Evolutionary conservation across 2,329 filamentous ascomycete species (phyloP), one percentile per base, ranked within the genome.

Genomic region (Chaetomiaceae sp.): DNA sequence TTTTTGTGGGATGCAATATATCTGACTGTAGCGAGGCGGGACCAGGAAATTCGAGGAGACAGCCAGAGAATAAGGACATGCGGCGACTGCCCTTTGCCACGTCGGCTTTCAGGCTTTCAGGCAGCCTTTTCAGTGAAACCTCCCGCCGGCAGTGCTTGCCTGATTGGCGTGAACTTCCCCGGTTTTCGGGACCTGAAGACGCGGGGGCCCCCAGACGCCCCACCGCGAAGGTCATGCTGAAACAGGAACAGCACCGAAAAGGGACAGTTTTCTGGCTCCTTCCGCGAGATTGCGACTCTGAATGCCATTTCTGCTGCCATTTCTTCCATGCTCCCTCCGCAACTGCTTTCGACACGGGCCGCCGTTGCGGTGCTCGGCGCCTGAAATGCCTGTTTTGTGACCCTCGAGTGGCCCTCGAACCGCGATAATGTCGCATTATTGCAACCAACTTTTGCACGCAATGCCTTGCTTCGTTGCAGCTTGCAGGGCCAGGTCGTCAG

Each of bases 211-310:
- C n/a, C n/a, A n/a, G n/a, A n/a, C n/a, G 19, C 42, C 48, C 51
- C 54, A 51, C 53, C 37, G 12, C 12, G 35, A 33, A 13, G 38
- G 23, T 31, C 50, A 45, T 47, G 41, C 33, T 45, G 48, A 43
- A 51, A 50, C 42, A 20, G 17, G 33, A 40, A 48, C 54, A 43
- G 27, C n/a, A 42, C 58, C 55, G 21, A 57, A 60, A 57, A 33
- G 44, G 55, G 58, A 55, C 48, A 54, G 8, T 13, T 40, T 43
- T 23, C 27, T 41, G 31, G 14, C 25, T 48, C 48, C 50, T 46
- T 60, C 58, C 58, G 58, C 43, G 17, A 54, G 31, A 59, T 48
- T 60, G 55, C 57, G 54, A 60, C 58, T 27, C 47, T 56, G 45
- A 12, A 45, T 20, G 30, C 33, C 35, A n/a, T n/a, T n/a, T n/a